Percentiles rank a stretch among this genome's conserved stretches.
Conservation (phyloP, 805 yeast species). For the Kuraishia ogatae region DNA sequence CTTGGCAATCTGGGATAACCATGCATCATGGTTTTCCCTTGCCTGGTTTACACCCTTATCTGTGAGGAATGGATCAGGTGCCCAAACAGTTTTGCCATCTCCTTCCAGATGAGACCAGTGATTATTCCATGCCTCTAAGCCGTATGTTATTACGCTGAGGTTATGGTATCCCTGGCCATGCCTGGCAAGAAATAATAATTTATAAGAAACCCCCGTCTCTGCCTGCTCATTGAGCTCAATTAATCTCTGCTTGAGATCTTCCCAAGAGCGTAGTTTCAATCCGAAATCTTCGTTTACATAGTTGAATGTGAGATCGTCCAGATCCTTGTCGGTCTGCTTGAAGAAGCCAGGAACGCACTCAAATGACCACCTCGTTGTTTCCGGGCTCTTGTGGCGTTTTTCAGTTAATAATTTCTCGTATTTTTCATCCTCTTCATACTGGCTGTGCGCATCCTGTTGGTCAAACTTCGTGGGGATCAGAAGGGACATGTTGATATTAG, state of each 20-base stretch:
- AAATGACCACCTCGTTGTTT: slow-evolving; percentile 31
- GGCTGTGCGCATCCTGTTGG: slow-evolving; percentile 17
- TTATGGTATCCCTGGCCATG: slow-evolving; percentile 71
- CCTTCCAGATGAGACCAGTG: slow-evolving; percentile 45
- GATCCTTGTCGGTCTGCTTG: slow-evolving; percentile 31
- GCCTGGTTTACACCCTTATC: slow-evolving; percentile 50
- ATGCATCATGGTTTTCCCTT: slow-evolving; percentile 31
- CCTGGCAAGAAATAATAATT: slow-evolving; percentile 46
- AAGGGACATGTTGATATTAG: slow-evolving; percentile 1
- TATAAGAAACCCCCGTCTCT: slow-evolving; percentile 30
- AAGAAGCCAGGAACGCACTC: slow-evolving; percentile 42
- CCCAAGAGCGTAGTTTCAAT: slow-evolving; percentile 31
- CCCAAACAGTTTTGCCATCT: slow-evolving; percentile 48
- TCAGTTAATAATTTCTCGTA: slow-evolving; percentile 8
- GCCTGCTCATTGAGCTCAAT: slow-evolving; percentile 26
- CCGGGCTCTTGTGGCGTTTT: slow-evolving; percentile 10
- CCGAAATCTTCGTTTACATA: slow-evolving; percentile 36
- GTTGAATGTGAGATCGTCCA: slow-evolving; percentile 39
- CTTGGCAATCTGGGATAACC: slow-evolving; percentile 31
- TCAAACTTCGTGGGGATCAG: slow-evolving; percentile 9
- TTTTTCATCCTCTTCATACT: slow-evolving; percentile 10
- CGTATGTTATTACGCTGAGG: slow-evolving; percentile 43
- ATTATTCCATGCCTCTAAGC: slow-evolving; percentile 45
- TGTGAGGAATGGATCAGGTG: slow-evolving; percentile 55
- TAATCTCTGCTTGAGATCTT: slow-evolving; percentile 22